Conservation (phyloP, 2,329 filamentous ascomycete species). For the Chrysosporium keratinophilum region DNA sequence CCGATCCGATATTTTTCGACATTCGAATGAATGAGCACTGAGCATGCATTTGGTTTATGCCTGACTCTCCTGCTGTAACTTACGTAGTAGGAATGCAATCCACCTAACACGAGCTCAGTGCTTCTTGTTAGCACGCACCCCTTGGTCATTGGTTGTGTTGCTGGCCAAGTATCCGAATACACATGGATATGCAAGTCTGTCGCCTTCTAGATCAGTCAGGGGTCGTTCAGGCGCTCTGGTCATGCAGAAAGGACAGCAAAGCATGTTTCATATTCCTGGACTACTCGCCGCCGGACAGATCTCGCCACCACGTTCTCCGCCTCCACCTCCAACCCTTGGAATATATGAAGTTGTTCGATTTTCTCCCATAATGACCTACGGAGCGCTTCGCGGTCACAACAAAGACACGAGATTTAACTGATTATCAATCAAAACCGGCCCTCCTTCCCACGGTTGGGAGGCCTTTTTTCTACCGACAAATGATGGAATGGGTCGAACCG, state of each 20-base stretch:
- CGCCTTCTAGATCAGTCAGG: slow-evolving; percentile 8
- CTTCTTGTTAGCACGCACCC: neutral
- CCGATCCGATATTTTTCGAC: neutral
- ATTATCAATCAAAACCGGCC: neutral
- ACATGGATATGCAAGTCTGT: slow-evolving; percentile 9
- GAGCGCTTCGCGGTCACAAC: neutral
- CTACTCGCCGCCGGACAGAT: slow-evolving; percentile 1
- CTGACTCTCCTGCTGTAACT: neutral
- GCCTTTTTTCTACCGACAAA: too few relatives aligned
- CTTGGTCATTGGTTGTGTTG: slow-evolving; percentile 1
- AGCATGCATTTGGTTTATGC: neutral
- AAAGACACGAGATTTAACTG: neutral
- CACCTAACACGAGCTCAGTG: slow-evolving; percentile 4
- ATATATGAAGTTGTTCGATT: neutral
- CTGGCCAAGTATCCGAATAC: slow-evolving; percentile 5
- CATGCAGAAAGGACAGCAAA: neutral
- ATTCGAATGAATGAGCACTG: neutral
- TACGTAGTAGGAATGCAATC: neutral
- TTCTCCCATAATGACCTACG: neutral
- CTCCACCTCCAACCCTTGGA: slow-evolving; percentile 5
- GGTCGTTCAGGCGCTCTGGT: neutral
- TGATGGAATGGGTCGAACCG: too few relatives aligned
- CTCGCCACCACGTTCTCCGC: slow-evolving; percentile 7
- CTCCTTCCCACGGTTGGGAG: too few relatives aligned
- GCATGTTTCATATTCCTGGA: slow-evolving; percentile 10